phyloP scores from a whole-genome alignment of 177 flowering plant genomes.

The Telopea speciosissima region DNA sequence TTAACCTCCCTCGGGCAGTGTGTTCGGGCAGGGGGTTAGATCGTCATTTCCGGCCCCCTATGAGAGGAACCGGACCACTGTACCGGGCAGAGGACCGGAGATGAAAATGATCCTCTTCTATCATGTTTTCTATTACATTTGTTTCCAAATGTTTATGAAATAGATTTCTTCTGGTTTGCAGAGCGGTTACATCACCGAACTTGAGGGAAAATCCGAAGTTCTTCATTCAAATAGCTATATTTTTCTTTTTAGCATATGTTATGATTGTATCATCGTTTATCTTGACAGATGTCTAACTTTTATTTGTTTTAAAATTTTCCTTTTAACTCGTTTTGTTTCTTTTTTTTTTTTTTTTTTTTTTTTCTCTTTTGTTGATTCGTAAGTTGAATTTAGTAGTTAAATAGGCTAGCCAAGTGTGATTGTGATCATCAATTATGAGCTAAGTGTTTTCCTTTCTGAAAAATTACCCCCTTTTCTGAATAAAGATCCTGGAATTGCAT shows the following conservation, averaged over 20 bases:
- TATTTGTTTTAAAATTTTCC: not conserved
- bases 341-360: not conserved
- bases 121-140: not conserved
- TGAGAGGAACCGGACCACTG: too few species aligned
- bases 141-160: not conserved
- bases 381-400: not conserved
- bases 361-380: not conserved
- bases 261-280: constrained; percentile 90
- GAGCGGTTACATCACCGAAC: constrained; percentile 96
- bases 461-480: too few species aligned
- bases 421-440: not conserved
- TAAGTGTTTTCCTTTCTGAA: not conserved
- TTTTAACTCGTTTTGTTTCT: not conserved
- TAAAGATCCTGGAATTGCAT: too few species aligned
- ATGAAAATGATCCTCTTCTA: too few species aligned
- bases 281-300: constrained; percentile 71
- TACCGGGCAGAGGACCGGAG: too few species aligned
- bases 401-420: not conserved
- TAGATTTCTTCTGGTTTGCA: constrained; percentile 27
- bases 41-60: too few species aligned
- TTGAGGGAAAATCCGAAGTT: constrained; percentile 96
- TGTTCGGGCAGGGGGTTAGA: too few species aligned
- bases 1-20: too few species aligned
- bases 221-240: constrained; percentile 79
- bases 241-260: constrained; percentile 86